Evolutionary conservation across 768 basidiomycete genomes (phyloP).

Genomic region (Exidia glandulosa): DNA sequence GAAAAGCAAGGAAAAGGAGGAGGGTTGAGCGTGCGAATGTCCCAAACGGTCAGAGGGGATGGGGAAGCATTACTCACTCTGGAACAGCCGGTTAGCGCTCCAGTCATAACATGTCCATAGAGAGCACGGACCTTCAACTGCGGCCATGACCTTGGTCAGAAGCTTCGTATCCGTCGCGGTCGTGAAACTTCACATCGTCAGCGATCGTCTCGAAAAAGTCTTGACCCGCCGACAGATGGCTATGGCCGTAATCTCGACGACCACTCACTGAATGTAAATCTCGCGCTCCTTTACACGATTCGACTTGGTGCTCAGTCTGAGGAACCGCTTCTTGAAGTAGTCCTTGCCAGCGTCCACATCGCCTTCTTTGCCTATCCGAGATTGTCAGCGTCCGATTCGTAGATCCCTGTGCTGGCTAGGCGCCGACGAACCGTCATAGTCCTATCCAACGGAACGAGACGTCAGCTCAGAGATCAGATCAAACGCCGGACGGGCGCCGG

Average conservation of each 20-base stretch:
- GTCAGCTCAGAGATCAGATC: background rate
- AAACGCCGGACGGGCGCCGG: background rate
- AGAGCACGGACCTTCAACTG: slow-evolving; percentile 76
- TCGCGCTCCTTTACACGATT: slow-evolving; percentile 79
- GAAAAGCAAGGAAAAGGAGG: slow-evolving; percentile 19
- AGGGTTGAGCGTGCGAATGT: slow-evolving; percentile 17
- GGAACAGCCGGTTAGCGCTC: slow-evolving; percentile 5
- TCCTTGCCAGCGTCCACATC: slow-evolving; percentile 70
- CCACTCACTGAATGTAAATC: slow-evolving; percentile 83
- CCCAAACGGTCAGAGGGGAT: slow-evolving; percentile 12
- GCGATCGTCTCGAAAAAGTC: background rate
- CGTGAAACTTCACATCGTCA: slow-evolving; percentile 47
- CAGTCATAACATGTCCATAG: background rate
- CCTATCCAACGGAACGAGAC: slow-evolving; percentile 30
- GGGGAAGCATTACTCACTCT: slow-evolving; percentile 53
- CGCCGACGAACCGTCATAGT: slow-evolving; percentile 64
- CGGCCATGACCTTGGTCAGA: slow-evolving; percentile 87
- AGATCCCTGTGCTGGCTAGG: background rate
- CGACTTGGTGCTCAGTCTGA: slow-evolving; percentile 70
- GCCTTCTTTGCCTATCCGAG: slow-evolving; percentile 15
- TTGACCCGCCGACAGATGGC: slow-evolving; percentile 1
- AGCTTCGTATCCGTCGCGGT: slow-evolving; percentile 85
- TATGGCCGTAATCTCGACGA: too few species aligned
- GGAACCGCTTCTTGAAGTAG: slow-evolving; percentile 84
- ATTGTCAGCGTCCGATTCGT: background rate